Evolutionary conservation across 495 filamentous ascomycete species (phyloP).

Genomic region (Melanomma pulvis-pyrius): DNA sequence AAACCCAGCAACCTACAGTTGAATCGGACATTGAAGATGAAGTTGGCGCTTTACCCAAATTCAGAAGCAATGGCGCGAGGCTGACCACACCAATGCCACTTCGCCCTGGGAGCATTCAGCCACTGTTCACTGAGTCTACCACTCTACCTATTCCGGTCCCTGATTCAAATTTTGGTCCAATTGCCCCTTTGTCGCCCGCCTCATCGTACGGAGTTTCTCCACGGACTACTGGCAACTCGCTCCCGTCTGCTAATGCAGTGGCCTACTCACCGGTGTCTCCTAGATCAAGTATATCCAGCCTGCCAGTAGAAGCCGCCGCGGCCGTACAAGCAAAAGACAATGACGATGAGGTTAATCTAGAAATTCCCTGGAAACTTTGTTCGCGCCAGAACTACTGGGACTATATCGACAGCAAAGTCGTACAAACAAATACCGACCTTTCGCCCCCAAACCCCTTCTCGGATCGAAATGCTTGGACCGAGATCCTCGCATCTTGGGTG

Average conservation of each 20-base stretch:
- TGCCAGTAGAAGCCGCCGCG: constrained; percentile 21
- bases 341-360: constrained; percentile 22
- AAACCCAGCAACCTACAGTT: constrained; percentile 30
- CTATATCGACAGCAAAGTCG: constrained; percentile 29
- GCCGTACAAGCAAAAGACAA: constrained; percentile 21
- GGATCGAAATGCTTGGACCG: constrained; percentile 30
- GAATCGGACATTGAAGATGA: constrained; percentile 36
- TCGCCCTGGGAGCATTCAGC: constrained; percentile 12
- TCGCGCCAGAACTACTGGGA: constrained; percentile 24
- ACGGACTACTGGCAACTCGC: constrained; percentile 7
- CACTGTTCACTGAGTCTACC: constrained; percentile 21
- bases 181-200: constrained; percentile 22
- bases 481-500: constrained; percentile 35
- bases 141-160: constrained; percentile 15
- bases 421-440: constrained; percentile 13
- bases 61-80: neutral
- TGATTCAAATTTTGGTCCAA: neutral
- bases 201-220: constrained; percentile 32
- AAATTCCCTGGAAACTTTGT: constrained; percentile 35
- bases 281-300: constrained; percentile 20
- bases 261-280: constrained; percentile 20
- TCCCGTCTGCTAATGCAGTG: constrained; percentile 6
- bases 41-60: constrained; percentile 9
- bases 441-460: constrained; percentile 2
- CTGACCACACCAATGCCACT: constrained; percentile 12